phyloP scores from a whole-genome alignment of 345 rosid genomes.

The Pugionium dolabratum region DNA sequence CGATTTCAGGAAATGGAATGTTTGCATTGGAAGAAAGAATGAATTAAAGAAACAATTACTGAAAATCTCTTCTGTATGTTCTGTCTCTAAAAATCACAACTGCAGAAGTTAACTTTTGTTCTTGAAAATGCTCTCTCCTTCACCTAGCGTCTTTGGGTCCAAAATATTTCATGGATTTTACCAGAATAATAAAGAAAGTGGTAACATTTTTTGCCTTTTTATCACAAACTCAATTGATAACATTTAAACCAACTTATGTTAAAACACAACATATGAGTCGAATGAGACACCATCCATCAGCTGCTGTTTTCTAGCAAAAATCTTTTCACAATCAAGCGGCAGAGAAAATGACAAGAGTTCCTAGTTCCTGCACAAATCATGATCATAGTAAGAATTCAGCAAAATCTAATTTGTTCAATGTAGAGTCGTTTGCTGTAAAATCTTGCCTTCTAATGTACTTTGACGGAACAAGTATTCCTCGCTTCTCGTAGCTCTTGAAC shows the following conservation, averaged over 20 bases:
- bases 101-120: no score
- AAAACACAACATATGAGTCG: constrained; percentile 22
- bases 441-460: constrained; percentile 64
- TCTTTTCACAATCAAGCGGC: background rate
- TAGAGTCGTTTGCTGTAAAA: constrained; percentile 5
- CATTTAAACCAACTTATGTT: constrained; percentile 19
- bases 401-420: background rate
- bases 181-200: no score
- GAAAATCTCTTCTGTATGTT: no score
- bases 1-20: background rate
- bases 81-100: no score
- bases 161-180: no score
- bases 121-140: no score
- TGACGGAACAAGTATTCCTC: constrained; percentile 77
- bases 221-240: constrained; percentile 22
- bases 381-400: constrained; percentile 28
- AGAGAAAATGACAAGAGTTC: constrained; percentile 25
- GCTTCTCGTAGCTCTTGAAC: constrained; percentile 84
- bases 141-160: no score
- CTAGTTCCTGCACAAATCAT: constrained; percentile 35
- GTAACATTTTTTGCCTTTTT: no score
- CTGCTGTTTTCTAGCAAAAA: constrained; percentile 12
- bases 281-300: constrained; percentile 15
- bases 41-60: constrained; percentile 1
- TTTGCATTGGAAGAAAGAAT: background rate